Evolutionary conservation across 2,329 filamentous ascomycete species (phyloP).

Genomic region (Aspergillus aculeatinus): DNA sequence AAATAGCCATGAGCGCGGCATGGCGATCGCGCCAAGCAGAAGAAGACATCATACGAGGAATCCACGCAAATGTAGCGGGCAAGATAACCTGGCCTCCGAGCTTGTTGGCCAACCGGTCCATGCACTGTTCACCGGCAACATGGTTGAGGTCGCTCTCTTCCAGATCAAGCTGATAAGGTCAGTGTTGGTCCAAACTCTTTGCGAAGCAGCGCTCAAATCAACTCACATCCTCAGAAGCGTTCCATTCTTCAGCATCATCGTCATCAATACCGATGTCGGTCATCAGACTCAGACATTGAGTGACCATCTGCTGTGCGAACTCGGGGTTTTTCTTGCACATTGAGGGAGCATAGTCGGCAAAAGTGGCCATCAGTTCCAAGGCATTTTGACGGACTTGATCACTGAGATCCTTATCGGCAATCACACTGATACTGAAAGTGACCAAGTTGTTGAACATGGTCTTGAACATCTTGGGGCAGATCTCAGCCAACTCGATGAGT

Average conservation of each 20-base stretch:
- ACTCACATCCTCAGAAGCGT: constrained; percentile 82
- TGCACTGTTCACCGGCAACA: constrained; percentile 95
- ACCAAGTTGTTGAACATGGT: constrained; percentile 89
- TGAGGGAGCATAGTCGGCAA: constrained; percentile 87
- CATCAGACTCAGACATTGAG: constrained; percentile 96
- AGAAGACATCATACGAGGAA: constrained; percentile 96
- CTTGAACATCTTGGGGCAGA: constrained; percentile 97
- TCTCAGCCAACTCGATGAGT: constrained; percentile 90
- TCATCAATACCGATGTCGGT: constrained; percentile 94
- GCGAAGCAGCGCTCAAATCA: constrained; percentile 18
- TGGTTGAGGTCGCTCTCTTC: constrained; percentile 98
- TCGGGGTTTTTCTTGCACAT: constrained; percentile 94
- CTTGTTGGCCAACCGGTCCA: constrained; percentile 97
- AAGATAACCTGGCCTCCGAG: constrained; percentile 91
- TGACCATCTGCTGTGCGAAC: constrained; percentile 96
- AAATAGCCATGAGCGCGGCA: constrained; percentile 97
- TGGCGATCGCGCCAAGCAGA: constrained; percentile 93
- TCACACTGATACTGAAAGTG: constrained; percentile 86
- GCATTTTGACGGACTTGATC: constrained; percentile 92
- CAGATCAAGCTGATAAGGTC: constrained; percentile 67
- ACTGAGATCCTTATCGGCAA: constrained; percentile 91
- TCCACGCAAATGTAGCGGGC: constrained; percentile 92
- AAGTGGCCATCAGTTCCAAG: constrained; percentile 95
- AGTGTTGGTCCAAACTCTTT: constrained; percentile 19
- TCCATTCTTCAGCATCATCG: constrained; percentile 92